A percentile compares a stretch with the other conserved stretches of the same genome.
These are phyloP conservation scores for Mitragyna speciosa DNA, from an alignment of 257 asterid genomes.

Conservation along the genomic window DNA sequence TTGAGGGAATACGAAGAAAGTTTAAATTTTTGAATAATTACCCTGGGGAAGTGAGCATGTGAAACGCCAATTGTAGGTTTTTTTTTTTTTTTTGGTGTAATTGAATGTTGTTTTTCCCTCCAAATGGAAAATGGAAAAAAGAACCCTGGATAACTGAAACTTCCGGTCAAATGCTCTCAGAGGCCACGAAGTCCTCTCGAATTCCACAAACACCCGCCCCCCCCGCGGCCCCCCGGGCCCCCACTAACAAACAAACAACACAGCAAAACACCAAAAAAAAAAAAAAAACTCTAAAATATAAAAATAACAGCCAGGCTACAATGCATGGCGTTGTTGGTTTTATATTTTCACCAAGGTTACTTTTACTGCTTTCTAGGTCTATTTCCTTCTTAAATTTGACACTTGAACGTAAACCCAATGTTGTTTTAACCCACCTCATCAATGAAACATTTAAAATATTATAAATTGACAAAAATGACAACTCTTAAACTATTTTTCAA, in stretches of 20 bases:
- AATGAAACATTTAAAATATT: no score
- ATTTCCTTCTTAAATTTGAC: no score
- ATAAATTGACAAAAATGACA: no score
- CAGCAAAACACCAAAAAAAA: no score
- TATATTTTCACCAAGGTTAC: conserved; percentile 24
- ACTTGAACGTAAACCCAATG: no score
- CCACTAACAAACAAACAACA: no score
- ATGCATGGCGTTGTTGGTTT: conserved; percentile 27
- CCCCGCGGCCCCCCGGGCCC: no score
- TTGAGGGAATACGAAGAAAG: conserved; percentile 12
- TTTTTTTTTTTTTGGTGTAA: no score
- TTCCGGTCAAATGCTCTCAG: conserved; percentile 38
- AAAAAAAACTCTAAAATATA: no score
- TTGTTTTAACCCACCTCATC: no score
- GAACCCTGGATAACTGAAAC: conserved; percentile 22
- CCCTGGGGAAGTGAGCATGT: conserved; percentile 28
- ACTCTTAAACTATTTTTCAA: no score
- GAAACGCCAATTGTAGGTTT: conserved; percentile 30
- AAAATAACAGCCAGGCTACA: no score
- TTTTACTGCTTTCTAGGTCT: background rate
- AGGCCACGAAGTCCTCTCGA: conserved; percentile 35
- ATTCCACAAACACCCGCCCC: conserved; percentile 19
- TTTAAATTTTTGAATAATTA: conserved; percentile 19
- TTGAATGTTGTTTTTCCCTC: conserved; percentile 36
- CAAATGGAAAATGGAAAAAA: conserved; percentile 39